These are phyloP conservation scores for Tetrapyrgos nigripes DNA, from an alignment of 1,284 basidiomycete species.

Conservation along the genomic window DNA sequence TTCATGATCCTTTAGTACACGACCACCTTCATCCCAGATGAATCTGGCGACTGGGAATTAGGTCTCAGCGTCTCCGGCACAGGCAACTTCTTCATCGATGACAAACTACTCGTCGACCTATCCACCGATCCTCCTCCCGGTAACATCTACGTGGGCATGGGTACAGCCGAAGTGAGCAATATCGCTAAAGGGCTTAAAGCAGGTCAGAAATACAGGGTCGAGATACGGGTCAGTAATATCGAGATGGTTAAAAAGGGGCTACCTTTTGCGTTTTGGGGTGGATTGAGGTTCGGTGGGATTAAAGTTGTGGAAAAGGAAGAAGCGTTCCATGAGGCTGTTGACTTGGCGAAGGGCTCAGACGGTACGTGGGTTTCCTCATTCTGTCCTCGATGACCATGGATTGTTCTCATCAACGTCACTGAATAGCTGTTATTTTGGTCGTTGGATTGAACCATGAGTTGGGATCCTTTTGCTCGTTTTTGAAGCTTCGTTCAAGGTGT, in stretches of 20 bases:
- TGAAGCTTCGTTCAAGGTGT: background rate
- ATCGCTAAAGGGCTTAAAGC: slow-evolving; percentile 42
- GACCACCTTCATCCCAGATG: slow-evolving; percentile 47
- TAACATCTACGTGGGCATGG: slow-evolving; percentile 44
- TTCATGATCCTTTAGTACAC: slow-evolving; percentile 37
- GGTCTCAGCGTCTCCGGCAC: slow-evolving; percentile 53
- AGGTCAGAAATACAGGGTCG: slow-evolving; percentile 42
- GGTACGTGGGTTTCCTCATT: slow-evolving; percentile 30
- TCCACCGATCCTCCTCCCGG: slow-evolving; percentile 39
- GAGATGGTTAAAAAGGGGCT: slow-evolving; percentile 37
- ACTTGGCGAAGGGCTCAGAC: slow-evolving; percentile 48
- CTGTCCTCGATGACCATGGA: background rate
- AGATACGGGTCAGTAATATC: slow-evolving; percentile 42
- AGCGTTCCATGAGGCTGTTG: slow-evolving; percentile 48
- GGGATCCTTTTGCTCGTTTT: slow-evolving; percentile 13
- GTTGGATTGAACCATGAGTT: slow-evolving; percentile 56
- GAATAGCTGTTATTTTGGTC: slow-evolving; percentile 47
- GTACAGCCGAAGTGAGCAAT: slow-evolving; percentile 43
- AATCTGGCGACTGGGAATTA: slow-evolving; percentile 54
- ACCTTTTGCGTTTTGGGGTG: slow-evolving; percentile 48
- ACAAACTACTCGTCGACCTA: slow-evolving; percentile 54
- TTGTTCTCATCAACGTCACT: background rate
- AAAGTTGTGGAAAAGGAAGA: slow-evolving; percentile 38
- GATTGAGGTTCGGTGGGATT: slow-evolving; percentile 51
- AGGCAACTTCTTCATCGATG: slow-evolving; percentile 57